Percentiles rank a stretch among this genome's conserved stretches.
Evolutionary conservation across 768 basidiomycete species (phyloP).

Genomic region (Solioccasus polychromus): DNA sequence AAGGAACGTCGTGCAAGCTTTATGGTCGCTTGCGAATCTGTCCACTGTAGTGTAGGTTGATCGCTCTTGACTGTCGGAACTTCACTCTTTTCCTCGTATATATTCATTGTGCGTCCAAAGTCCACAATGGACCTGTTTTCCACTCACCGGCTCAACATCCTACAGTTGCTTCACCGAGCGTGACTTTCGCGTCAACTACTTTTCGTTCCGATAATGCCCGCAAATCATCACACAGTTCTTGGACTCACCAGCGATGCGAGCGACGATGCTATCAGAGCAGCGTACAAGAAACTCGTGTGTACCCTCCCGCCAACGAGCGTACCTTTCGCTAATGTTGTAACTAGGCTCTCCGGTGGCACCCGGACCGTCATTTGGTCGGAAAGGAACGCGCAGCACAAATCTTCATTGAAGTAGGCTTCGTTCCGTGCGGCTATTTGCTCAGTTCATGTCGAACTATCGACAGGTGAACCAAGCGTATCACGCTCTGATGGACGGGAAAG

Average conservation of each 20-base stretch:
- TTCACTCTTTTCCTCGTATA: conserved; percentile 28
- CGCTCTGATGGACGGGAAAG: conserved; percentile 44
- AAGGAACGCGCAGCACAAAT: conserved; percentile 51
- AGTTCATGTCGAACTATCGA: background rate
- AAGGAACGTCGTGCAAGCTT: conserved; percentile 17
- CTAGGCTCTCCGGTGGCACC: conserved; percentile 66
- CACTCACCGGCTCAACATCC: conserved; percentile 7
- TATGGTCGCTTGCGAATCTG: conserved; percentile 25
- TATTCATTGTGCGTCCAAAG: conserved; percentile 16
- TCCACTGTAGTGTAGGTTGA: conserved; percentile 16
- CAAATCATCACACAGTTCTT: conserved; percentile 39
- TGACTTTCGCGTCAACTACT: conserved; percentile 10
- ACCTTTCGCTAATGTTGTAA: conserved; percentile 16
- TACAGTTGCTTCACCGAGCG: conserved; percentile 8
- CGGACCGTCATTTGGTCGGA: conserved; percentile 54
- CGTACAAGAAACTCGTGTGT: conserved; percentile 62
- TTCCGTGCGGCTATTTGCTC: background rate
- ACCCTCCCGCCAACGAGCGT: conserved; percentile 12
- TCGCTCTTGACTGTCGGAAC: conserved; percentile 24
- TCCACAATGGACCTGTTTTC: conserved; percentile 7
- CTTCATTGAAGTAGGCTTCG: conserved; percentile 53
- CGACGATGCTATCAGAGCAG: conserved; percentile 52
- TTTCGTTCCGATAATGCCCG: conserved; percentile 27
- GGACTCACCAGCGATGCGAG: conserved; percentile 44
- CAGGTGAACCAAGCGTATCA: conserved; percentile 60